phyloP scores from a whole-genome alignment of 768 basidiomycete genomes.

The Hygrophorus russula region DNA sequence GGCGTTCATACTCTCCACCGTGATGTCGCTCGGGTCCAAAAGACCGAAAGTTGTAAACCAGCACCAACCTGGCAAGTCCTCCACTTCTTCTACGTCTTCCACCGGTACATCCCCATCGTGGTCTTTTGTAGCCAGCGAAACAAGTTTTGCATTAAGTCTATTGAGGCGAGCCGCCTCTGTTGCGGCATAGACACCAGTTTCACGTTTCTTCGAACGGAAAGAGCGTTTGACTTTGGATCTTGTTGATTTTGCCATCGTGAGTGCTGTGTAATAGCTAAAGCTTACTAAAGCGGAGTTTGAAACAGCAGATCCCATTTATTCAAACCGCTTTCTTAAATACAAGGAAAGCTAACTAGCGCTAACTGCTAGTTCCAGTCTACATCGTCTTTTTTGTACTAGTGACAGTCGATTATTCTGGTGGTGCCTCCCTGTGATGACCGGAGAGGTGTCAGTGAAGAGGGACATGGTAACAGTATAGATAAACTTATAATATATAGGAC shows the following conservation, averaged over 20 bases:
- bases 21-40: conserved; percentile 48
- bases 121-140: conserved; percentile 31
- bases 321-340: too few relatives aligned
- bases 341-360: too few relatives aligned
- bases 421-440: conserved; percentile 61
- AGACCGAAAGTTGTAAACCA: conserved; percentile 46
- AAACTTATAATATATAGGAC: conserved; percentile 90
- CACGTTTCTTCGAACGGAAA: conserved; percentile 69
- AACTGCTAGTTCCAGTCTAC: not conserved
- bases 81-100: conserved; percentile 22
- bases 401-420: conserved; percentile 26
- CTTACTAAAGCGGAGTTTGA: not conserved
- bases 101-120: conserved; percentile 22
- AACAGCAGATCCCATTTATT: too few relatives aligned
- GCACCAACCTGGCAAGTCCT: conserved; percentile 56
- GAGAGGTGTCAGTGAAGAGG: conserved; percentile 15
- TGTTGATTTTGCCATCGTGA: conserved; percentile 69
- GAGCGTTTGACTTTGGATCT: conserved; percentile 75
- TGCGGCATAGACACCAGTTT: conserved; percentile 64
- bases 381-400: not conserved
- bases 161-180: conserved; percentile 67
- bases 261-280: not conserved
- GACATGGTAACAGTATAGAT: conserved; percentile 7
- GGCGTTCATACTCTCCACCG: conserved; percentile 33
- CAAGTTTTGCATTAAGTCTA: conserved; percentile 60